Evolutionary conservation across 2,329 filamentous ascomycete species (phyloP).

Genomic region (Beauveria pseudobassiana): DNA sequence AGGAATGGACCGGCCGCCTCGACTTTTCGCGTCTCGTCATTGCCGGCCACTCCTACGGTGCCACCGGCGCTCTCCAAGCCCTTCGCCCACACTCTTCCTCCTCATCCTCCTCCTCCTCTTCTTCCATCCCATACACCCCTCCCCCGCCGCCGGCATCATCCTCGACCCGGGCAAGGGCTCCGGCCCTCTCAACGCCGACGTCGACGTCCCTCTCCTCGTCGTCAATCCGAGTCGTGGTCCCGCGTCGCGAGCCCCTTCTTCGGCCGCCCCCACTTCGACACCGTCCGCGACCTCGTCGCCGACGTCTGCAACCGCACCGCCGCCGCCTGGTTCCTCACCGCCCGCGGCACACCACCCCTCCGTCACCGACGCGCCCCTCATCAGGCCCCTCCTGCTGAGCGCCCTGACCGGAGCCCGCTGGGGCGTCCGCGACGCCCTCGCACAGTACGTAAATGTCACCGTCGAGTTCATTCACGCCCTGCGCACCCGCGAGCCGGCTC

Average conservation of each 20-base stretch:
- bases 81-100: constrained; percentile 35
- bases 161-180: constrained; percentile 60
- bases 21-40: constrained; percentile 47
- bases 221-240: constrained; percentile 62
- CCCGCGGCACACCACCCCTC: constrained; percentile 53
- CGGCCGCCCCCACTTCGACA: constrained; percentile 56
- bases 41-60: constrained; percentile 59
- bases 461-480: constrained; percentile 49
- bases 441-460: constrained; percentile 53
- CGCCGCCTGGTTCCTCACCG: constrained; percentile 47
- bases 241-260: constrained; percentile 49
- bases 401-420: constrained; percentile 55
- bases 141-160: constrained; percentile 51
- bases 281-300: constrained; percentile 49
- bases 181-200: constrained; percentile 52
- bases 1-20: constrained; percentile 45
- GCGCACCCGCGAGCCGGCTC: constrained; percentile 31
- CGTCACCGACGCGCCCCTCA: constrained; percentile 58
- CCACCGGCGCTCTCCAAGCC: constrained; percentile 54
- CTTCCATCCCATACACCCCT: constrained; percentile 23
- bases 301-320: constrained; percentile 36
- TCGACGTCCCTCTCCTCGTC: constrained; percentile 51
- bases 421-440: constrained; percentile 46
- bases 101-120: constrained; percentile 23
- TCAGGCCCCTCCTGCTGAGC: constrained; percentile 53